Conservation (phyloP, 2,329 filamentous ascomycete genomes). For the Claviceps paspali region DNA sequence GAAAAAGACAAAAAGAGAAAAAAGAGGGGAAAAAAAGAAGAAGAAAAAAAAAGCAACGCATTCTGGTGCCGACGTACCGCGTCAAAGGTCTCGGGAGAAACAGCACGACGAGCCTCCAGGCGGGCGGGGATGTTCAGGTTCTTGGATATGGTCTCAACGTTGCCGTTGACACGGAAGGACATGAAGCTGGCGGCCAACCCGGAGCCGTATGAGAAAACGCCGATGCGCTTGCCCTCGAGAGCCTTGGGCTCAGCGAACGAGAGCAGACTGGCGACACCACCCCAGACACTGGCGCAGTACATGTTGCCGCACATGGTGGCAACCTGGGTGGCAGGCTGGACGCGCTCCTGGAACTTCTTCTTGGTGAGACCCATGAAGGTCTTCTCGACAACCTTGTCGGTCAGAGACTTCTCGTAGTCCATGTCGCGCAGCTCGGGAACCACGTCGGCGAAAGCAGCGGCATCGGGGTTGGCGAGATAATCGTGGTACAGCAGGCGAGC, state of each 20-base stretch:
- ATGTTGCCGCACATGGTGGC: constrained; percentile 61
- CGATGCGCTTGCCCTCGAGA: constrained; percentile 57
- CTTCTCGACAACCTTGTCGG: constrained; percentile 75
- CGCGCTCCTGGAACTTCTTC: constrained; percentile 69
- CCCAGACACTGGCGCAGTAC: constrained; percentile 59
- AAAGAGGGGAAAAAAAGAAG: not conserved
- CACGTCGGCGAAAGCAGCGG: constrained; percentile 56
- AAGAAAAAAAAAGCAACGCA: not conserved
- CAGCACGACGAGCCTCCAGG: constrained; percentile 47
- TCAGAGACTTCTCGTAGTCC: constrained; percentile 64
- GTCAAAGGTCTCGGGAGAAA: constrained; percentile 60
- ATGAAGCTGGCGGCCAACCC: constrained; percentile 59
- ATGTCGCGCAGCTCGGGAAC: constrained; percentile 62
- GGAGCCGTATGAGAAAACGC: constrained; percentile 66
- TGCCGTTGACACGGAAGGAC: constrained; percentile 58
- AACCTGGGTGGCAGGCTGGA: constrained; percentile 57
- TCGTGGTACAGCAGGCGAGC: constrained; percentile 75
- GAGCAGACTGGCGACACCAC: constrained; percentile 58
- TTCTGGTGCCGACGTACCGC: constrained; percentile 27
- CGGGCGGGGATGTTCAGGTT: constrained; percentile 54
- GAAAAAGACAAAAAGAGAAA: not conserved
- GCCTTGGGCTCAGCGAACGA: constrained; percentile 45
- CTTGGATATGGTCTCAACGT: constrained; percentile 51
- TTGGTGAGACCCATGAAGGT: constrained; percentile 72
- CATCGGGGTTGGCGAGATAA: constrained; percentile 55